phyloP scores from a whole-genome alignment of 2,329 filamentous ascomycete species.

The Pseudocercospora pini-densiflorae region DNA sequence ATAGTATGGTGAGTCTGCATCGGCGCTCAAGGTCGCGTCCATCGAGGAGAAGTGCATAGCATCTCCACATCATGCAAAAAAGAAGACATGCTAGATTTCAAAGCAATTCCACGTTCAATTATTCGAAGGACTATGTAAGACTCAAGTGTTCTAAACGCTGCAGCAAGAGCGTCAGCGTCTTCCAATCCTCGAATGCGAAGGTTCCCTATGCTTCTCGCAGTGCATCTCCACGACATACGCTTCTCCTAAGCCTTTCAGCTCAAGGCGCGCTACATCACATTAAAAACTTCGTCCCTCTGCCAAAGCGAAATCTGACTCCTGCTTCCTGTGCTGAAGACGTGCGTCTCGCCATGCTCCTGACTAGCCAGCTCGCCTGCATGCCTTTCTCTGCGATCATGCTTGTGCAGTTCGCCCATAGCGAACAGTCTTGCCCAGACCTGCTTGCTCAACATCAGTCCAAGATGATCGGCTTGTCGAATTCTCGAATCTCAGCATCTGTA shows the following conservation, averaged over 20 bases:
- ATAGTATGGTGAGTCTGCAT: no score
- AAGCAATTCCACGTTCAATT: background rate
- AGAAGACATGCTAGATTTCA: background rate
- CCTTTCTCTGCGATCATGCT: no score
- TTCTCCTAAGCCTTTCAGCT: background rate
- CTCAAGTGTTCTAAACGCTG: background rate
- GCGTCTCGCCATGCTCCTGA: no score
- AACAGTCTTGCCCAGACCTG: no score
- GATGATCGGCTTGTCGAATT: no score
- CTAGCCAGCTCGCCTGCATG: no score
- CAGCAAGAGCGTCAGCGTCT: background rate
- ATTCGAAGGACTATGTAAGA: background rate
- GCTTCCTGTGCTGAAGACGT: background rate
- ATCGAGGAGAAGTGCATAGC: no score
- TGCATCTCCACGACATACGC: background rate
- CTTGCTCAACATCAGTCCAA: no score
- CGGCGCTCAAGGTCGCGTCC: no score
- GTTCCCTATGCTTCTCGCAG: background rate
- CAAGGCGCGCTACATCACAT: background rate
- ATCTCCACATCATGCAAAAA: background rate
- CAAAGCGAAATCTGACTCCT: background rate
- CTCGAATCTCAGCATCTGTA: conserved; percentile 24
- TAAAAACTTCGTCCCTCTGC: background rate
- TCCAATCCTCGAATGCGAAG: background rate
- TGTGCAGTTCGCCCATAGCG: no score